These are phyloP conservation scores for Diaporthe nobilis DNA, from an alignment of 2,329 filamentous ascomycete genomes.

Conservation along the genomic window DNA sequence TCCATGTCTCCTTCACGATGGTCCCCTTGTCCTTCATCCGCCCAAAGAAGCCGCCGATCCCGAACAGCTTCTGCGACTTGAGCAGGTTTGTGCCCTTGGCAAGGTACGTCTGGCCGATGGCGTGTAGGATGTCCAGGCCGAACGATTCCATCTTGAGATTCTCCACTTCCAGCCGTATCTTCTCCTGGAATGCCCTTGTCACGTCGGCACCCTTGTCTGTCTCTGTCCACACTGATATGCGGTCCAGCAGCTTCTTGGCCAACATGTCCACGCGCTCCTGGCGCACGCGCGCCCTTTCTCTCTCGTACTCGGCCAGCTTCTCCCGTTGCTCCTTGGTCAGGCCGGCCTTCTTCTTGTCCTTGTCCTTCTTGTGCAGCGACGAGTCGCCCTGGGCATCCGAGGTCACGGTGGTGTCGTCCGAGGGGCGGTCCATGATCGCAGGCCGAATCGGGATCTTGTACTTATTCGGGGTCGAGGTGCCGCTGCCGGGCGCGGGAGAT, in stretches of 20 bases:
- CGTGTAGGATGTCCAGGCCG: slow-evolving; percentile 94
- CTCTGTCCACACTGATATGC: slow-evolving; percentile 96
- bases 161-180: slow-evolving; percentile 94
- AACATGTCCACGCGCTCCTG: slow-evolving; percentile 90
- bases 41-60: slow-evolving; percentile 94
- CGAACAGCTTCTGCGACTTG: slow-evolving; percentile 96
- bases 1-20: slow-evolving; percentile 98
- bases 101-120: slow-evolving; percentile 92
- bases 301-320: slow-evolving; percentile 88
- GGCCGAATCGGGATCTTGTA: slow-evolving; percentile 81
- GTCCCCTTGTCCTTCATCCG: slow-evolving; percentile 96
- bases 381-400: slow-evolving; percentile 76
- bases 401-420: slow-evolving; percentile 82
- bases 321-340: slow-evolving; percentile 94
- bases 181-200: slow-evolving; percentile 90
- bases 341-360: slow-evolving; percentile 77
- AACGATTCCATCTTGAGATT: slow-evolving; percentile 99
- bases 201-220: slow-evolving; percentile 91
- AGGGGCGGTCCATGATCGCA: slow-evolving; percentile 86
- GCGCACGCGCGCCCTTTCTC: slow-evolving; percentile 85
- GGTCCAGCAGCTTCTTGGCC: slow-evolving; percentile 86
- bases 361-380: slow-evolving; percentile 77
- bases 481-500: slow-evolving; percentile 56
- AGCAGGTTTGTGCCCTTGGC: slow-evolving; percentile 89
- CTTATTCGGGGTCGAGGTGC: slow-evolving; percentile 56